phyloP scores from a whole-genome alignment of 495 filamentous ascomycete species.

The Hypoxylon lenormandii region DNA sequence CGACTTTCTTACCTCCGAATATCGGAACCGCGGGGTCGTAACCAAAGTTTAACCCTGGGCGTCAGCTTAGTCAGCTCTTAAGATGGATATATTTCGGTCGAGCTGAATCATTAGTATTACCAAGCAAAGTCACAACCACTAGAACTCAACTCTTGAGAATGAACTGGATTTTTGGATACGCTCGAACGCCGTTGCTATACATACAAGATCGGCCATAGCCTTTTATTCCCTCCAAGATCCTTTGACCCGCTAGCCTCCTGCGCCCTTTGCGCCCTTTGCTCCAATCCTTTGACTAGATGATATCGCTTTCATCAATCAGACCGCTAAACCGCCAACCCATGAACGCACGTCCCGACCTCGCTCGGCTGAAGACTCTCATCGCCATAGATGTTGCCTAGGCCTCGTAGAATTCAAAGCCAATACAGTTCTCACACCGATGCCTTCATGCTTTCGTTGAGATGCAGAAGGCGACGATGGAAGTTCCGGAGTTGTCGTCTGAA shows the following conservation, averaged over 20 bases:
- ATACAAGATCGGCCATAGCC: conserved; percentile 2
- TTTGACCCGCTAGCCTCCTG: conserved; percentile 14
- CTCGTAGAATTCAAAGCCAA: neutral
- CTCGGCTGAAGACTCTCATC: too few relatives aligned
- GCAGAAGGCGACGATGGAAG: too few relatives aligned
- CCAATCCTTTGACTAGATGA: conserved; percentile 12
- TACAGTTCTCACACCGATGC: too few relatives aligned
- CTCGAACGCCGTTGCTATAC: conserved; percentile 6
- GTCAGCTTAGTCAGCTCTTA: conserved; percentile 30
- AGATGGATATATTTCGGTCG: neutral
- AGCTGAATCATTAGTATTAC: too few relatives aligned
- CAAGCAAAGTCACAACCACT: neutral
- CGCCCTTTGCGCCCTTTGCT: conserved; percentile 15
- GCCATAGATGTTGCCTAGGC: too few relatives aligned
- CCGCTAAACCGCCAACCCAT: neutral
- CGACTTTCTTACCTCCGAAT: conserved; percentile 25
- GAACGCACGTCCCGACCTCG: too few relatives aligned
- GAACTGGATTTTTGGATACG: neutral
- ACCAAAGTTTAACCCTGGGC: conserved; percentile 2
- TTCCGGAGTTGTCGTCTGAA: too few relatives aligned
- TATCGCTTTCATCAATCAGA: conserved; percentile 8
- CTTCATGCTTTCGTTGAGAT: too few relatives aligned
- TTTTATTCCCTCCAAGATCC: conserved; percentile 20
- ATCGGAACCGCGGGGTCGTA: conserved; percentile 42
- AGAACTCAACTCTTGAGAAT: neutral